Conservation (phyloP, 169 alveolate species). For the Cyclospora cayetanensis region DNA sequence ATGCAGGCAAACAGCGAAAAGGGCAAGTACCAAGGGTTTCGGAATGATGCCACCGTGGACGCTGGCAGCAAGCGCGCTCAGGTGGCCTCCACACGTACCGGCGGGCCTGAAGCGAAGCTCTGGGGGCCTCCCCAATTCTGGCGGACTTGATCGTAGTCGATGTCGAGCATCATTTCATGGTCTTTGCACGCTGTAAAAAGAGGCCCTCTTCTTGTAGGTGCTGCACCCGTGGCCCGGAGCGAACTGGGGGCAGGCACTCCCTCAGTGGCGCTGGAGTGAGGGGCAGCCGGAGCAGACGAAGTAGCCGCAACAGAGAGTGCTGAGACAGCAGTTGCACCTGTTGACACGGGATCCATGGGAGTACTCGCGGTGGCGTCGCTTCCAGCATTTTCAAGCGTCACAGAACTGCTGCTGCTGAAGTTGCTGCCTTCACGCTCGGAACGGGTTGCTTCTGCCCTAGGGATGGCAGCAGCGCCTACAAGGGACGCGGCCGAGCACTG, state of each 20-base stretch:
- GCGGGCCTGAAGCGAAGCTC: constrained; percentile 23
- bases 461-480: neutral
- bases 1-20: too few species aligned
- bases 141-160: constrained; percentile 68
- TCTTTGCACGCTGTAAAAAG: neutral
- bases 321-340: neutral
- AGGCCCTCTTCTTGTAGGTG: neutral
- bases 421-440: neutral
- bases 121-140: neutral
- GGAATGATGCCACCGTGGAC: too few species aligned
- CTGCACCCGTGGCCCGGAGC: constrained; percentile 7
- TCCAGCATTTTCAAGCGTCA: neutral
- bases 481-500: neutral
- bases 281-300: neutral
- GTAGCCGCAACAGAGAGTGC: neutral
- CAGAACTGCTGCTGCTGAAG: neutral
- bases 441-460: neutral
- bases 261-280: neutral
- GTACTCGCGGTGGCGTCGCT: neutral
- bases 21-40: too few species aligned
- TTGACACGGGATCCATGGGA: neutral
- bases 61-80: too few species aligned
- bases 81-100: constrained; percentile 37
- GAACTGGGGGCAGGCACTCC: neutral
- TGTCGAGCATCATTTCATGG: constrained; percentile 65